Base-by-base conservation (phyloP, 495 filamentous ascomycete species). In the Lasiosphaeria ovina region DNA sequence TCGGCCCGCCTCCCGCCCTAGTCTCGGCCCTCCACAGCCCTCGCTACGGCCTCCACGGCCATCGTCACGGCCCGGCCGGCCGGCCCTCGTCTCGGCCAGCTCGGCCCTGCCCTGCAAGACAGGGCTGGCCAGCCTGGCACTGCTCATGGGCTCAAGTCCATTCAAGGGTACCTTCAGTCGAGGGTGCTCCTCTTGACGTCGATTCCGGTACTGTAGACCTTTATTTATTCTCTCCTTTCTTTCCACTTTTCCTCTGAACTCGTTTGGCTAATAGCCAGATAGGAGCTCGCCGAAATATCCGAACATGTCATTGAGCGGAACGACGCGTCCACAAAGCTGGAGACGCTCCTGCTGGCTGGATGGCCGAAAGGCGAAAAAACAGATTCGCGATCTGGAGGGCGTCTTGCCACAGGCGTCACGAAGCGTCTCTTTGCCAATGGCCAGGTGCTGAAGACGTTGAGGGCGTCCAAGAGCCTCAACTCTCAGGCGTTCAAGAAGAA, bases 321-420 rank as follows among this genome's bases (percentile, higher is more conserved):
- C 45, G 67, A 71, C 6, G 76, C 79, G 9, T 79, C 78, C 33
- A 72, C 71, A 5, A 81, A 80, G 61, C 72, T 85, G 4, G 85
- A 88, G 71, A 82, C 83, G 1, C 70, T 84, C 4, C 80, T 87
- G 59, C 70, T 88, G n/a, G n/a, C n/a, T n/a, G n/a, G n/a, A n/a
- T n/a, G n/a, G n/a, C n/a, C n/a, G n/a, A n/a, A n/a, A n/a, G n/a
- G n/a, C n/a, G n/a, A n/a, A n/a, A n/a, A n/a, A n/a, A n/a, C n/a
- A n/a, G n/a, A n/a, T n/a, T n/a, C n/a, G n/a, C n/a, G n/a, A n/a
- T n/a, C n/a, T n/a, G n/a, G n/a, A n/a, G n/a, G 81, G 48, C 63
- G 68, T 47, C 66, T 81, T 35, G 76, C 81, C 0, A 72, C 71
- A 14, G 70, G 69, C 14, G 73, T 85, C 16, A 79, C 78, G 5